These are phyloP conservation scores for Ploettnerulaceae sp. DNA, from an alignment of 2,329 filamentous ascomycete species.

Conservation along the genomic window DNA sequence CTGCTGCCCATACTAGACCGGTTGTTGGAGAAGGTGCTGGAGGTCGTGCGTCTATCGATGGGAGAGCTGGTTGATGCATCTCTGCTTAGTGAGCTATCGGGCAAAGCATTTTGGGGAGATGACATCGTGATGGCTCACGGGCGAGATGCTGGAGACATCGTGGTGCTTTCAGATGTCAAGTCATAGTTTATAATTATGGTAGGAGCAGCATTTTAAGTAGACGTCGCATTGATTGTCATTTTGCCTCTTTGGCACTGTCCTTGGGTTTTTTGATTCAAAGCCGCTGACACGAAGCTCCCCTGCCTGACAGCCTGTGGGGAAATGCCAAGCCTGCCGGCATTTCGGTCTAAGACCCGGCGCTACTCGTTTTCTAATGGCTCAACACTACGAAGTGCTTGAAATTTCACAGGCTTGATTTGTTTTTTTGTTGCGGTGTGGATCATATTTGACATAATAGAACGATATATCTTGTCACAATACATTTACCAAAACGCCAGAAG, in stretches of 20 bases:
- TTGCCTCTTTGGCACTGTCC: neutral
- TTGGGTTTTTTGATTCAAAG: no score
- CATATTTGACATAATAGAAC: neutral
- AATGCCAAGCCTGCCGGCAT: constrained; percentile 2
- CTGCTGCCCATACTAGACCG: constrained; percentile 37
- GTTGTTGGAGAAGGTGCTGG: constrained; percentile 22
- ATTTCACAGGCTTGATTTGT: neutral
- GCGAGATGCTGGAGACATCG: constrained; percentile 14
- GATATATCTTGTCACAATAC: constrained; percentile 5
- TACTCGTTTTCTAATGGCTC: no score
- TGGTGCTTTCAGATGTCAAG: constrained; percentile 7
- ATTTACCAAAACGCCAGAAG: constrained; percentile 7
- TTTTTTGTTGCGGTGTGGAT: no score
- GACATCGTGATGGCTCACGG: constrained; percentile 25
- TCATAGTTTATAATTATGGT: constrained; percentile 10
- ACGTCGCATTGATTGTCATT: neutral
- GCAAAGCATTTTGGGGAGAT: constrained; percentile 18
- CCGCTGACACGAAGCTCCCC: neutral
- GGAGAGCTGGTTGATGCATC: constrained; percentile 25
- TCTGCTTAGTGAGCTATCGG: constrained; percentile 17
- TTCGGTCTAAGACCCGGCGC: neutral
- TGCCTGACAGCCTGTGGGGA: constrained; percentile 3
- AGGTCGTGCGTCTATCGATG: constrained; percentile 21
- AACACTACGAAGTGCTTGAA: no score
- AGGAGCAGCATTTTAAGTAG: neutral